These are phyloP conservation scores for Cercospora sp. DNA, from an alignment of 2,329 filamentous ascomycete species.

Conservation along the genomic window DNA sequence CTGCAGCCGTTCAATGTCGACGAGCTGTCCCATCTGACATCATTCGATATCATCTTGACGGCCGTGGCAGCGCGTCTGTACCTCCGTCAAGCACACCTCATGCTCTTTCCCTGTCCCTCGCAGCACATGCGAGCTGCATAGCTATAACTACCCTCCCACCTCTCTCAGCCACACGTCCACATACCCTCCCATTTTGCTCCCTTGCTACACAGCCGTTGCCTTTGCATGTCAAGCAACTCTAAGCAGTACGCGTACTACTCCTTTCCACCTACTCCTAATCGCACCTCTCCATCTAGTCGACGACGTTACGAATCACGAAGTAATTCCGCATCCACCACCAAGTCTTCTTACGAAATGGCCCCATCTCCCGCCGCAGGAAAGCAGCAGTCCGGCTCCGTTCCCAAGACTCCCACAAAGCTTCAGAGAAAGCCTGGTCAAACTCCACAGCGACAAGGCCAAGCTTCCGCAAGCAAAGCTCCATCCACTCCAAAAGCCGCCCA, in stretches of 20 bases:
- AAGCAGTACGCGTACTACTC: conserved; percentile 54
- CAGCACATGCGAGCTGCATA: conserved; percentile 18
- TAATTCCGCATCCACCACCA: conserved; percentile 36
- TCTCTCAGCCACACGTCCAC: conserved; percentile 26
- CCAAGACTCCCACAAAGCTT: conserved; percentile 55
- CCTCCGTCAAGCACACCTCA: conserved; percentile 10
- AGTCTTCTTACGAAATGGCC: conserved; percentile 46
- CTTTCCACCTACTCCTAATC: conserved; percentile 52
- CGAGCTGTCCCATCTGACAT: conserved; percentile 17
- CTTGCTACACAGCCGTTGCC: conserved; percentile 18
- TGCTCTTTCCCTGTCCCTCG: conserved; percentile 3
- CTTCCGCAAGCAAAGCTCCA: conserved; percentile 18
- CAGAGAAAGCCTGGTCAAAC: conserved; percentile 38
- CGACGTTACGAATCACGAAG: conserved; percentile 31
- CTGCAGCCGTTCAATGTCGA: conserved; percentile 14
- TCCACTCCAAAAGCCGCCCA: conserved; percentile 34
- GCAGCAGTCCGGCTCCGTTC: conserved; percentile 42
- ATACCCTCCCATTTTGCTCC: conserved; percentile 21
- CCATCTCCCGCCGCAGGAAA: conserved; percentile 54
- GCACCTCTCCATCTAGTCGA: conserved; percentile 43
- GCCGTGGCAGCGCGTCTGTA: conserved; percentile 9
- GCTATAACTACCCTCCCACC: conserved; percentile 22
- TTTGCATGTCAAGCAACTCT: conserved; percentile 52
- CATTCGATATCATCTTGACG: conserved; percentile 20
- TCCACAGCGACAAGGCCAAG: conserved; percentile 16